phyloP scores from a whole-genome alignment of 2,329 filamentous ascomycete species.

The Aphanoascus verrucosus region DNA sequence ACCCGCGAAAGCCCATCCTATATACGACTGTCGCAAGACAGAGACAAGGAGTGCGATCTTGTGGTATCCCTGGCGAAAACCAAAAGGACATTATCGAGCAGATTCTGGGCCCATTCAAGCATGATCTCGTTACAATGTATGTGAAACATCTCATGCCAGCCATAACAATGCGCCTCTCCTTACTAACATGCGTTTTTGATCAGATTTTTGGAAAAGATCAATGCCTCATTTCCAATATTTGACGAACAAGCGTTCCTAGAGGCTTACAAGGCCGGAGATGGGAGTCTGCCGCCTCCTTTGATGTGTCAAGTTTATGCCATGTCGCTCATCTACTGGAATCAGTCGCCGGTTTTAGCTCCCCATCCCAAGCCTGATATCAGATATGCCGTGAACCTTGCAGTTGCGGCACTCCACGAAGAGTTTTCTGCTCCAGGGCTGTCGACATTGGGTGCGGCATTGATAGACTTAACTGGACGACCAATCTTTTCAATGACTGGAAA shows the following conservation, averaged over 20 bases:
- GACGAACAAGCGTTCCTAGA: constrained; percentile 46
- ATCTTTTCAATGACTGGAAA: constrained; percentile 51
- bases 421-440: constrained; percentile 49
- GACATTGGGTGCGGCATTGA: constrained; percentile 46
- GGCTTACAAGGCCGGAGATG: constrained; percentile 37
- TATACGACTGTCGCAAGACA: constrained; percentile 42
- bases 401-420: constrained; percentile 50
- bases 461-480: constrained; percentile 51
- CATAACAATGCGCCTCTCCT: constrained; percentile 20
- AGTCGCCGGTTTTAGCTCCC: constrained; percentile 35
- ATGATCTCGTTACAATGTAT: constrained; percentile 44
- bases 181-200: constrained; percentile 12
- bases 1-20: constrained; percentile 37
- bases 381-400: constrained; percentile 53
- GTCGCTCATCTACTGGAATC: constrained; percentile 48
- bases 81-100: constrained; percentile 48
- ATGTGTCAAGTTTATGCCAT: constrained; percentile 50
- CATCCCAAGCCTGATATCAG: constrained; percentile 47
- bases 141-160: constrained; percentile 25
- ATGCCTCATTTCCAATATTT: constrained; percentile 52
- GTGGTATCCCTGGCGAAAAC: constrained; percentile 38
- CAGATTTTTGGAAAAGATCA: constrained; percentile 47
- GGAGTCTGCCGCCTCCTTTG: constrained; percentile 45
- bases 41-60: constrained; percentile 38
- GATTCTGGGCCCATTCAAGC: constrained; percentile 45